Base-by-base conservation (phyloP, 2,329 filamentous ascomycete species). In the Onygena corvina region DNA sequence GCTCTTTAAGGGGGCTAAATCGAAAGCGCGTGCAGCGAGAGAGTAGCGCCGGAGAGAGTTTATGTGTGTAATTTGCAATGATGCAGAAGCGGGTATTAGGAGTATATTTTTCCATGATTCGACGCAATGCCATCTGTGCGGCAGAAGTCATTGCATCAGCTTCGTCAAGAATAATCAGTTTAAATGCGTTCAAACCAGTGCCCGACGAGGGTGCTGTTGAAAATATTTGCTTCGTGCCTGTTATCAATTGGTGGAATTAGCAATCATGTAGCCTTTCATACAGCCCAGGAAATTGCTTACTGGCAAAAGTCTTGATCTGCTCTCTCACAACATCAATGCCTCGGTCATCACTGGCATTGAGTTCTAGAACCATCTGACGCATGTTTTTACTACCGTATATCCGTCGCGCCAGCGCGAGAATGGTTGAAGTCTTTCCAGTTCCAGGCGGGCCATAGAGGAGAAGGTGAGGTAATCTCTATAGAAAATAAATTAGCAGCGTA, bases 101-200 rank as follows among this genome's bases (percentile, higher is more conserved):
- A 0, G 92, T 98, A 71, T 98, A 98, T 70, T 94, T 94, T 64
- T 98, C 92, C 92, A 98, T 98, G 62, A 98, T 96, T 44, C 92
- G 76, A 54, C 92, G 79, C 49, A 98, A 73, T 0, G 92, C 92
- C 90, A 98, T 98, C 68, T 98, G 92, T 4, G 92, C 92, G 0
- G 90, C 93, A 48, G 86, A 84, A n/a, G 92, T 98, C 92, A 98
- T 98, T 48, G 92, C 92, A 65, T 98, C 92, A n/a, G 92, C 92
- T 72, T 98, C 92, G 66, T 98, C 92, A 3, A 98, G 79, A 49
- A 98, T 86, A 63, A 98, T 96, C 58, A 98, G 80, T 72, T 98
- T 98, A 74, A 84, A 98, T 2, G 78, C 78, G 0, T 85, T 86
- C 21, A 90, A 68, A 9, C 67, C 64, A 27, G 76, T 69, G 35